These are phyloP conservation scores for Mycothermus thermophilus DNA, from an alignment of 495 filamentous ascomycete genomes.

Conservation along the genomic window DNA sequence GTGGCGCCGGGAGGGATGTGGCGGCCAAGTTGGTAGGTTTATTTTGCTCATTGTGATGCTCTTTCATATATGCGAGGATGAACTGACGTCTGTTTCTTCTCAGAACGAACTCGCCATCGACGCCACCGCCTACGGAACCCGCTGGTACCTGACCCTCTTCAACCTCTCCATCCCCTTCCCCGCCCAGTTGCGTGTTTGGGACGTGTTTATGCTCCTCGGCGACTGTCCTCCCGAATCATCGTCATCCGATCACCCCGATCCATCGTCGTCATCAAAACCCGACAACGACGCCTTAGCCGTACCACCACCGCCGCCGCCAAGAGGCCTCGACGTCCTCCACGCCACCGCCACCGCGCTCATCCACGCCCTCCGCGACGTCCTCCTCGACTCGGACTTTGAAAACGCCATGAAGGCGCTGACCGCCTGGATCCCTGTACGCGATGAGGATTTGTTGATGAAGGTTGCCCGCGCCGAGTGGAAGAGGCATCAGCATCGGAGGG, in stretches of 20 bases:
- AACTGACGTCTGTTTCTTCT: neutral
- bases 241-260: slow-evolving; percentile 3
- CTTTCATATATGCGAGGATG: neutral
- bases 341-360: slow-evolving; percentile 84
- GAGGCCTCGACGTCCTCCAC: slow-evolving; percentile 76
- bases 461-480: slow-evolving; percentile 91
- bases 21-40: slow-evolving; percentile 61
- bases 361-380: slow-evolving; percentile 77
- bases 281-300: too few species aligned
- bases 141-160: slow-evolving; percentile 97
- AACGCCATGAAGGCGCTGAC: slow-evolving; percentile 97
- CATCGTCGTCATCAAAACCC: slow-evolving; percentile 3
- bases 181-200: slow-evolving; percentile 96
- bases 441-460: slow-evolving; percentile 88
- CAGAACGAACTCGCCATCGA: slow-evolving; percentile 69
- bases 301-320: slow-evolving; percentile 11
- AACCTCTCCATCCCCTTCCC: slow-evolving; percentile 94
- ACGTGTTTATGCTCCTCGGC: slow-evolving; percentile 95
- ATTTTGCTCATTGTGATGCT: neutral
- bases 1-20: slow-evolving; percentile 53
- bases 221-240: slow-evolving; percentile 33
- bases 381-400: slow-evolving; percentile 92
- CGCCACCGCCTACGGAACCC: slow-evolving; percentile 82
- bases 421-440: slow-evolving; percentile 87
- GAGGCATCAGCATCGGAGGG: slow-evolving; percentile 35